phyloP scores from a whole-genome alignment of 192 early-diverging fungal species.

The Allomyces macrogynus region DNA sequence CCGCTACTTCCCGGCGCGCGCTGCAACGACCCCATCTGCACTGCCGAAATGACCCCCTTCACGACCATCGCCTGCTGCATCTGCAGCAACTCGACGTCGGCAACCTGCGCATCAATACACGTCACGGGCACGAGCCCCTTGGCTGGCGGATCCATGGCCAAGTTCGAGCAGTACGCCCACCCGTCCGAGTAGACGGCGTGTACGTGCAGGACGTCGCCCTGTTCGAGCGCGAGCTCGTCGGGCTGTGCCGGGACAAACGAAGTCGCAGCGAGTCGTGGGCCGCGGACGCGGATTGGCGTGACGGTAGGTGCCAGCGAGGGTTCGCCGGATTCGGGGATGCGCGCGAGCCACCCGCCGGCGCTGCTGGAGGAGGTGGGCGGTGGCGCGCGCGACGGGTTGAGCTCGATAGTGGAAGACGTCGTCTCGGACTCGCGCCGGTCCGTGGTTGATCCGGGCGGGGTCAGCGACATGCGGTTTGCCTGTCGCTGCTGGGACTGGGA shows the following conservation, averaged over 20 bases:
- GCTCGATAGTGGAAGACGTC: no score
- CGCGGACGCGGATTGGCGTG: not conserved
- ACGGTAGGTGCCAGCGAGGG: not conserved
- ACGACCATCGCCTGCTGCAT: not conserved
- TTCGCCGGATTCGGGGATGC: not conserved
- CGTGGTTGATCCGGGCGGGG: no score
- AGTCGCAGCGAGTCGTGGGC: not conserved
- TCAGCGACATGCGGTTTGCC: no score
- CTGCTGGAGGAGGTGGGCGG: no score
- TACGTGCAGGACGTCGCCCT: not conserved
- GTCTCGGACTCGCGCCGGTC: no score
- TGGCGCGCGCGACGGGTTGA: no score
- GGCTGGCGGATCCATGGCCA: not conserved
- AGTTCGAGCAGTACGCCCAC: not conserved
- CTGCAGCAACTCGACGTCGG: not conserved
- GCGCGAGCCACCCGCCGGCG: no score
- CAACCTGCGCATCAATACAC: not conserved
- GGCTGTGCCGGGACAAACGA: not conserved
- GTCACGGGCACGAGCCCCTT: not conserved
- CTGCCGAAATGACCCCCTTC: not conserved
- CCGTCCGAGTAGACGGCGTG: not conserved
- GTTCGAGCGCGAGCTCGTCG: not conserved
- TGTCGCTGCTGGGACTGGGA: no score
- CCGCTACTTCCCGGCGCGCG: no score
- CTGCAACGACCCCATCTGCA: not conserved